Evolutionary conservation across 768 basidiomycete genomes (phyloP), one percentile per base, ranked within the genome.

Genomic region (Lanmaoa rubissima): DNA sequence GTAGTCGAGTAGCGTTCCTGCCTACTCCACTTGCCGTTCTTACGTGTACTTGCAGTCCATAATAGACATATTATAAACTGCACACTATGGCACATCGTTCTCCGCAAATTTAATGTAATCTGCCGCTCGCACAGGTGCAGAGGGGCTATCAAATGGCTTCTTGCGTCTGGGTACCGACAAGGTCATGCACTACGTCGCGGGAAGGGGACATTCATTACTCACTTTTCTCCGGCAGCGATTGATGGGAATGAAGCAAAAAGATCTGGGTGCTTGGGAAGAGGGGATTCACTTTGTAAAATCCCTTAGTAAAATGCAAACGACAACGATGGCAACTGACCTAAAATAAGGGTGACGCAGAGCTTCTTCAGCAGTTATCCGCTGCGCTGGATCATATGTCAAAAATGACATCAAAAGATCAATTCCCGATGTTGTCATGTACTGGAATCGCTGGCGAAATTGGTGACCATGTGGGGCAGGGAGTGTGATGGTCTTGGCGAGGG

Each of bases 171-270:
- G 42, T 61, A 51, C 55, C 52, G 49, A 48, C 46, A 48, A 59
- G 32, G 50, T 65, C 31, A 60, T 39, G 40, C n/a, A 32, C 31
- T 28, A n/a, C 14, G 53, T 28, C 31, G 34, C 19, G n/a, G 12
- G 44, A 54, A 35, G 49, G 13, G 17, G 35, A 32, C 8, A 19
- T n/a, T 44, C 5, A 19, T 17, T 43, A 51, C 85, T 52, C 63
- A 94, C 92, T 88, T 93, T 77, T 99, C 97, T 38, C 97, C 97
- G 17, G 95, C 96, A 24, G 97, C 97, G 26, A 90, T 85, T 38
- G 92, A 95, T 32, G 97, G 97, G 73, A 98, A 99, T 3, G 93
- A 95, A 2, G 90, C 84, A 74, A 99, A 98, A 56, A 98, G 76
- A 67, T 96, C 94, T 16, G 94, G 92, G 70, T 98, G 95, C 69